Conservation (phyloP, 2,329 filamentous ascomycete species). For the Fusarium sarcochroum region DNA sequence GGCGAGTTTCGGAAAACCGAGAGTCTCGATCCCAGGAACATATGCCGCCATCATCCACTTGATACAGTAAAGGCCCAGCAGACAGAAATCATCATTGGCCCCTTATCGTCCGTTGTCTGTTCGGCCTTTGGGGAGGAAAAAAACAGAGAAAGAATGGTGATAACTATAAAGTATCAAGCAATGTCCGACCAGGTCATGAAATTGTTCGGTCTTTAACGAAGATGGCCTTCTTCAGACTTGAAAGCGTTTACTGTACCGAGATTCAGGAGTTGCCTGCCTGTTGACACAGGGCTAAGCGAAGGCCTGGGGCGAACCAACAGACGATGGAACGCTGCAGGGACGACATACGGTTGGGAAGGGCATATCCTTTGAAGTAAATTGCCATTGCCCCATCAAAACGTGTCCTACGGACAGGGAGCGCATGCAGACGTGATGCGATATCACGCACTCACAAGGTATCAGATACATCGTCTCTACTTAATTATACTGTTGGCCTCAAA, state of each 20-base stretch:
- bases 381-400: background rate
- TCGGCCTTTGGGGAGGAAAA: too few species aligned
- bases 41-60: slow-evolving; percentile 16
- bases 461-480: too few species aligned
- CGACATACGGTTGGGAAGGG: too few species aligned
- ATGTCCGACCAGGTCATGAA: too few species aligned
- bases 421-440: too few species aligned
- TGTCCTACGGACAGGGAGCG: too few species aligned
- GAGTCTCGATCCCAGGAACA: slow-evolving; percentile 6
- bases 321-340: background rate
- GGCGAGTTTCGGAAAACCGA: slow-evolving; percentile 13
- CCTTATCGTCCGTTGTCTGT: slow-evolving; percentile 26
- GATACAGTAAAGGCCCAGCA: slow-evolving; percentile 38
- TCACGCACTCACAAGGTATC: too few species aligned
- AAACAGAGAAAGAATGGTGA: background rate
- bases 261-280: background rate
- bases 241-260: too few species aligned
- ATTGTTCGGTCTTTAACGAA: too few species aligned
- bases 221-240: too few species aligned
- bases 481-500: too few species aligned
- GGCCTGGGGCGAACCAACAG: background rate
- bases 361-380: background rate
- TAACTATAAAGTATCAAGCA: too few species aligned
- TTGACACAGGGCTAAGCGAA: background rate
- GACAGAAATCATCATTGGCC: slow-evolving; percentile 28